A percentile compares a stretch with the other conserved stretches of the same genome.
phyloP scores from a whole-genome alignment of 495 filamentous ascomycete species.

The Penicillium simplicissimum region DNA sequence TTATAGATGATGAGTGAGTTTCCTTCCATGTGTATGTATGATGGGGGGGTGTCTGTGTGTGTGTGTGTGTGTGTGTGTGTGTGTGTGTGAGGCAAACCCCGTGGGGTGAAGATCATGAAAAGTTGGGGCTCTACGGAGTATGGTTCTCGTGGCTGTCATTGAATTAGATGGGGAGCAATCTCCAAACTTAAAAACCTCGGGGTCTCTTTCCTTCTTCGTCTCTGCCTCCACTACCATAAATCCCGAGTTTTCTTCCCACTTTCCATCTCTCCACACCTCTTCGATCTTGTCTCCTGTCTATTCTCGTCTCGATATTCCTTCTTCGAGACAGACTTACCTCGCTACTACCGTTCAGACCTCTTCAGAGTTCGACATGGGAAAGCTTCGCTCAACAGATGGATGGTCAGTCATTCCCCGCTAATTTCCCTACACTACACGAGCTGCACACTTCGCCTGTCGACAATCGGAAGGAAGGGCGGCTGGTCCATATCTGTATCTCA shows the following conservation, averaged over 20 bases:
- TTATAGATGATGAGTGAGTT: conserved; percentile 12
- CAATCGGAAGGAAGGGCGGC: neutral
- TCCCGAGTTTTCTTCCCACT: conserved; percentile 8
- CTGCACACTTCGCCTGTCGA: conserved; percentile 6
- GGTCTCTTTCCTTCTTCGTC: neutral
- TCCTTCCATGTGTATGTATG: neutral
- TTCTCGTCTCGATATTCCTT: conserved; percentile 13
- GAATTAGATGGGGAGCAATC: too few relatives aligned
- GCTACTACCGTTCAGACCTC: neutral
- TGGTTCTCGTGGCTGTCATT: neutral
- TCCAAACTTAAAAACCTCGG: conserved; percentile 6
- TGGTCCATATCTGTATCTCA: conserved; percentile 1
- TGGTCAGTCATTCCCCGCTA: conserved; percentile 9
- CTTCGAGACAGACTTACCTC: neutral
- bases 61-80: neutral
- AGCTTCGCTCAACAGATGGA: conserved; percentile 17
- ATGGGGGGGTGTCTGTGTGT: too few relatives aligned
- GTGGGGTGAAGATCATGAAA: neutral
- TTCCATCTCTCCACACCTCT: neutral
- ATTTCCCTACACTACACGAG: neutral
- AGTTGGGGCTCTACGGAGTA: neutral
- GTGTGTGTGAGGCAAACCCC: conserved; percentile 1
- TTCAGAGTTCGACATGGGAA: conserved; percentile 10
- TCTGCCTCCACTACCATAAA: conserved; percentile 6
- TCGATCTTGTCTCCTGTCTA: conserved; percentile 4